A percentile compares a stretch with the other conserved stretches of the same genome.
Conservation (phyloP, 345 rosid genomes). For the Trapa bicornis region DNA sequence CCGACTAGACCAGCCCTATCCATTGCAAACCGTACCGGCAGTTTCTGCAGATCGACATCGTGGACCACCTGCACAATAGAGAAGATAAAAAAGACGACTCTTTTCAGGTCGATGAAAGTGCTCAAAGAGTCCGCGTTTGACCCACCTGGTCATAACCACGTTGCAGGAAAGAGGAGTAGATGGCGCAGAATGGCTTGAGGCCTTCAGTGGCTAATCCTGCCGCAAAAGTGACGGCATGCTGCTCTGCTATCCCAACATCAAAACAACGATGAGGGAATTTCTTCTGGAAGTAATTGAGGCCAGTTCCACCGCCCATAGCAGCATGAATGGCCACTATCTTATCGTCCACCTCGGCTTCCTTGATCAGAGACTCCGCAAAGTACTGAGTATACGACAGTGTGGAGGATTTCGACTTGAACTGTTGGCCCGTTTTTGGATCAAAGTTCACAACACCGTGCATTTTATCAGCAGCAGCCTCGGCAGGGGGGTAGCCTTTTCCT, state of each 20-base stretch:
- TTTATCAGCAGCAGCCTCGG: conserved; percentile 57
- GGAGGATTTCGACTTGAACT: conserved; percentile 37
- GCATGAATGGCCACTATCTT: conserved; percentile 66
- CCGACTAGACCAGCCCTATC: conserved; percentile 72
- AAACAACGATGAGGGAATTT: conserved; percentile 66
- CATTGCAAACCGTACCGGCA: conserved; percentile 61
- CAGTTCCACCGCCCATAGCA: conserved; percentile 82
- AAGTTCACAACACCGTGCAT: conserved; percentile 74
- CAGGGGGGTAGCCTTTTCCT: conserved; percentile 75
- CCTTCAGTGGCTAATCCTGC: conserved; percentile 72
- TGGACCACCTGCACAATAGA: conserved; percentile 40
- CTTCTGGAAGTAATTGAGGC: conserved; percentile 58
- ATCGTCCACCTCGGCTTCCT: conserved; percentile 51
- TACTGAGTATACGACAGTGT: conserved; percentile 51
- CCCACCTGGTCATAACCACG: conserved; percentile 69
- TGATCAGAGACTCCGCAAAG: conserved; percentile 52
- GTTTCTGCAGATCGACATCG: conserved; percentile 67
- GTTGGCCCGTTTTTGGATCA: conserved; percentile 48
- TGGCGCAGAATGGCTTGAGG: conserved; percentile 69
- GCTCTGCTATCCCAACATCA: conserved; percentile 70
- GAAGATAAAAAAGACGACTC: neutral
- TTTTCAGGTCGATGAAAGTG: neutral
- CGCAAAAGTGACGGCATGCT: conserved; percentile 70
- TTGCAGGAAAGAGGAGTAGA: conserved; percentile 67
- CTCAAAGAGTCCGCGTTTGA: neutral